Evolutionary conservation across 2,329 filamentous ascomycete species (phyloP).

Genomic region (Fusarium staphyleae): DNA sequence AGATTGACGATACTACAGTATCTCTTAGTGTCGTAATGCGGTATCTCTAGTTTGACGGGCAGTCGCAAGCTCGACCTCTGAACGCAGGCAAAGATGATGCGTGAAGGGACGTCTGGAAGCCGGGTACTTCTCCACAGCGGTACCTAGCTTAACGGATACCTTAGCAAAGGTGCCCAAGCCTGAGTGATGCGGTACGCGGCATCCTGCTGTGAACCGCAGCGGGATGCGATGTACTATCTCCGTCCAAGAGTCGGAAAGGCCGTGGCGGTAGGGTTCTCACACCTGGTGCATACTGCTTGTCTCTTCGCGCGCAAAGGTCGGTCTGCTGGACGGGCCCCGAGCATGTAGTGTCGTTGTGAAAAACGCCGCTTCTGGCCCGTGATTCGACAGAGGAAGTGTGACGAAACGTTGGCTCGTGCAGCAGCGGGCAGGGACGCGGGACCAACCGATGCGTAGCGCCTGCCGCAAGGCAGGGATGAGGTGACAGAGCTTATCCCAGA

Average conservation of each 20-base stretch:
- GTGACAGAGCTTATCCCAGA: background rate
- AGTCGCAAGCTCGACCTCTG: background rate
- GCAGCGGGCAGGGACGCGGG: conserved; percentile 55
- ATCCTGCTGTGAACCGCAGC: conserved; percentile 16
- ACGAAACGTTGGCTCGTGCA: conserved; percentile 55
- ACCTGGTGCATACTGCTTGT: conserved; percentile 18
- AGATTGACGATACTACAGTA: no score
- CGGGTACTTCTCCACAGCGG: conserved; percentile 13
- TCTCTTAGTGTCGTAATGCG: no score
- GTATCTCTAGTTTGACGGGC: background rate
- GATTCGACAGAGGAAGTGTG: conserved; percentile 53
- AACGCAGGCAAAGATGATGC: conserved; percentile 2
- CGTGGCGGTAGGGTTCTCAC: conserved; percentile 33
- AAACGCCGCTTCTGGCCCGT: conserved; percentile 34
- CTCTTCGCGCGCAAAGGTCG: conserved; percentile 27
- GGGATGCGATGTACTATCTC: conserved; percentile 19
- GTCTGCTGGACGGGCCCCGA: conserved; percentile 35
- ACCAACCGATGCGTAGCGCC: conserved; percentile 54
- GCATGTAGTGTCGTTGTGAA: conserved; percentile 36
- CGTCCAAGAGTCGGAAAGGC: conserved; percentile 5
- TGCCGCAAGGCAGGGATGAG: conserved; percentile 40
- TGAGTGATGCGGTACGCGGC: conserved; percentile 16
- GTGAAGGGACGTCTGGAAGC: conserved; percentile 14
- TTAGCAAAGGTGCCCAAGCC: conserved; percentile 1
- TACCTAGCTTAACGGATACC: conserved; percentile 5